Evolutionary conservation across 345 rosid species (phyloP).

Genomic region (Linum tenue): DNA sequence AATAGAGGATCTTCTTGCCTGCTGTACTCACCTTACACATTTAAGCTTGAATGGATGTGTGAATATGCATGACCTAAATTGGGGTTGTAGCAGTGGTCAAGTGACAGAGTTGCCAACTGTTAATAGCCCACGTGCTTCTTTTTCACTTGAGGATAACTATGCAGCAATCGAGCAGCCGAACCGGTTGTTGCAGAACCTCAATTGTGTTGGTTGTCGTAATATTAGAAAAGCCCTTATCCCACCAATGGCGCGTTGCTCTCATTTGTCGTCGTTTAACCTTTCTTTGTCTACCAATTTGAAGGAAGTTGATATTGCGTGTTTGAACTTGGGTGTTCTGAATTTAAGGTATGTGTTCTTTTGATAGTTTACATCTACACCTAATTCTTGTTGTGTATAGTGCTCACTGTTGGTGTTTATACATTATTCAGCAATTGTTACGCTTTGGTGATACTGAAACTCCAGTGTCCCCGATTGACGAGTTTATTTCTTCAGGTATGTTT

Average conservation of each 20-base stretch:
- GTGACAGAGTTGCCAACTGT: slow-evolving; percentile 28
- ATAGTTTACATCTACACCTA: background rate
- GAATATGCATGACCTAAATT: slow-evolving; percentile 91
- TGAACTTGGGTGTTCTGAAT: slow-evolving; percentile 59
- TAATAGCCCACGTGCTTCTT: slow-evolving; percentile 15
- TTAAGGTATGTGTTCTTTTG: slow-evolving; percentile 41
- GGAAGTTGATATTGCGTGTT: slow-evolving; percentile 81
- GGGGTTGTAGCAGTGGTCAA: slow-evolving; percentile 53
- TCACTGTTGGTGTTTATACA: slow-evolving; percentile 7
- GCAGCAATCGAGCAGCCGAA: slow-evolving; percentile 41
- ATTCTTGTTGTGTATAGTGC: slow-evolving; percentile 1
- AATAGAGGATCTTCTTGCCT: slow-evolving; percentile 89
- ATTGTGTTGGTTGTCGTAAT: slow-evolving; percentile 87
- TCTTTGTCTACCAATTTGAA: slow-evolving; percentile 74
- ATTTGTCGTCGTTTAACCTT: slow-evolving; percentile 71
- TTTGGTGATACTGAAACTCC: slow-evolving; percentile 73
- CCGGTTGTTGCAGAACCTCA: slow-evolving; percentile 82
- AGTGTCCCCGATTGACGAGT: slow-evolving; percentile 73
- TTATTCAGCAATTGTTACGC: slow-evolving; percentile 69
- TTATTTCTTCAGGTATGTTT: slow-evolving; percentile 73
- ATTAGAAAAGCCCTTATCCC: slow-evolving; percentile 84
- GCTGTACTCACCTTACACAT: slow-evolving; percentile 84
- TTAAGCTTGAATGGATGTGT: slow-evolving; percentile 88
- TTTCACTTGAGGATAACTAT: slow-evolving; percentile 20
- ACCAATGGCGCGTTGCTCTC: slow-evolving; percentile 61